Percentiles rank a stretch among this genome's conserved stretches.
These are phyloP conservation scores for Backusella sp. DNA, from an alignment of 192 early-diverging fungal genomes.

Conservation along the genomic window DNA sequence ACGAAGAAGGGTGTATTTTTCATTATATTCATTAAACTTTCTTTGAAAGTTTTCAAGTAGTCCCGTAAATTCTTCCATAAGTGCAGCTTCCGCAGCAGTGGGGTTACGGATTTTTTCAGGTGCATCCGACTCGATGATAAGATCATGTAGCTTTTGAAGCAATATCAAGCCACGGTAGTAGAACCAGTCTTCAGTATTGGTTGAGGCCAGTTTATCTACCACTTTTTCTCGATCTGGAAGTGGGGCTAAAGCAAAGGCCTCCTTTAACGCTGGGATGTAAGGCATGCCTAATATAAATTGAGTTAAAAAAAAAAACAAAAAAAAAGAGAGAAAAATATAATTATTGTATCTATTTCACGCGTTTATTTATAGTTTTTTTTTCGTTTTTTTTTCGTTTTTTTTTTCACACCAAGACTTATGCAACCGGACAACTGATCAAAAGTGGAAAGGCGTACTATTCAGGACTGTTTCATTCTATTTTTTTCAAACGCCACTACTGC, in stretches of 20 bases:
- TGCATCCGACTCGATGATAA: background rate
- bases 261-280: slow-evolving; percentile 16
- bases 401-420: background rate
- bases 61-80: background rate
- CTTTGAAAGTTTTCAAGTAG: background rate
- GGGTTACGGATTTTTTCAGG: background rate
- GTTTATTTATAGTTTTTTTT: slow-evolving; percentile 4
- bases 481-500: background rate
- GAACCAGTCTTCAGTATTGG: slow-evolving; percentile 18
- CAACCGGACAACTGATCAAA: background rate
- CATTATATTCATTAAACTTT: background rate
- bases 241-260: slow-evolving; percentile 24
- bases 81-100: slow-evolving; percentile 7
- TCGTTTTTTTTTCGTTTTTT: background rate
- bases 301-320: background rate
- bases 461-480: background rate
- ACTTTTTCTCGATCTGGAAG: slow-evolving; percentile 11
- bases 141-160: slow-evolving; percentile 16
- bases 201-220: slow-evolving; percentile 5
- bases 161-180: slow-evolving; percentile 28
- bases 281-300: slow-evolving; percentile 4
- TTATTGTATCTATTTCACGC: background rate
- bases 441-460: slow-evolving; percentile 1
- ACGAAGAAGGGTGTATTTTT: background rate
- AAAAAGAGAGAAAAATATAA: background rate